These are phyloP conservation scores for Euphorbia tirucalli DNA, from an alignment of 345 rosid species.

Conservation along the genomic window DNA sequence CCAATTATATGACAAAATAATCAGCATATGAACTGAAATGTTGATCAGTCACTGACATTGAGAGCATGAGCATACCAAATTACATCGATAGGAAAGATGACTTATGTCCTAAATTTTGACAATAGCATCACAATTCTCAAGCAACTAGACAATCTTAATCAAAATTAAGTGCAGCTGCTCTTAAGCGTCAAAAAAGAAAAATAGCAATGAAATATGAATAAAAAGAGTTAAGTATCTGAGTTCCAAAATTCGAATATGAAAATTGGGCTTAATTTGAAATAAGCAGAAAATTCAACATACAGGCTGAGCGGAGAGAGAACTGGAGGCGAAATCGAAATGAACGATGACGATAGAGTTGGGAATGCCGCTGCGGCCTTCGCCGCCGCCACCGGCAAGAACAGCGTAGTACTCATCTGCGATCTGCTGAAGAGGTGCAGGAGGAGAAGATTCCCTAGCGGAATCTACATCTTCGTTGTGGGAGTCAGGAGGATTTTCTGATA, in stretches of 20 bases:
- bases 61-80: not conserved
- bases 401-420: slow-evolving; percentile 30
- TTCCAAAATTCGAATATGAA: not conserved
- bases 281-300: slow-evolving; percentile 29
- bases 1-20: not conserved
- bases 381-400: slow-evolving; percentile 83
- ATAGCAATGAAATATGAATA: not conserved
- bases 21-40: not conserved
- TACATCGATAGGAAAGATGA: not conserved
- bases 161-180: not conserved
- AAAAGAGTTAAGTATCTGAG: not conserved
- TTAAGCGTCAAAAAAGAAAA: not conserved
- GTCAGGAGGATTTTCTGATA: not conserved
- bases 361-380: slow-evolving; percentile 81
- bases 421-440: not conserved
- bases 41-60: not conserved
- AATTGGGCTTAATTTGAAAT: not conserved
- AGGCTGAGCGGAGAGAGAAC: slow-evolving; percentile 66
- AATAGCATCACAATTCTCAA: not conserved
- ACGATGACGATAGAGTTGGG: slow-evolving; percentile 61
- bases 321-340: slow-evolving; percentile 48
- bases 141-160: not conserved
- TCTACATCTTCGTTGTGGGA: slow-evolving; percentile 15
- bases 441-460: slow-evolving; percentile 13
- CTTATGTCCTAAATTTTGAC: not conserved